Base-by-base conservation (phyloP, 768 basidiomycete genomes). In the Pulveroboletus sp. region DNA sequence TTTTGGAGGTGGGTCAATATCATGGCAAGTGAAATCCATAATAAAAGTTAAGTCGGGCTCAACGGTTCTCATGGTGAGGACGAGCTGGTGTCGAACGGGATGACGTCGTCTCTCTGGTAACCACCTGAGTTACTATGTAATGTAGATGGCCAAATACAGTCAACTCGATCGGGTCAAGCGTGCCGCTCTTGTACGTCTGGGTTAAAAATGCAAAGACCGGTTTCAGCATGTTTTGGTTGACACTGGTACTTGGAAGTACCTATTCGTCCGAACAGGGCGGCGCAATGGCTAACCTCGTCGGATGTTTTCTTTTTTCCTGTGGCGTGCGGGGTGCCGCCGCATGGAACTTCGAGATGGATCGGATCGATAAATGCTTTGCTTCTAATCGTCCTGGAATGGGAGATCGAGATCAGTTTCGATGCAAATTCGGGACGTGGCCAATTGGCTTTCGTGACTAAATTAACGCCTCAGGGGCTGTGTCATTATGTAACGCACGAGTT, bases 401-500 rank as follows among this genome's bases (percentile, higher is more conserved):
- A 10, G n/a, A 23, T 35, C 35, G 42, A 16, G 47, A 47, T 56
- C 37, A 34, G 26, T 52, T 58, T 54, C 1, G 17, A 16, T 47
- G 31, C 45, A 52, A 58, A 58, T 59, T 40, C 52, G 47, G 43
- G 44, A 19, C 38, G 40, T 35, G 31, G 29, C 19, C n/a, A n/a
- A n/a, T 23, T 22, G 26, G 22, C 35, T 49, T 50, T 56, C 35
- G 39, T 45, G 34, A 27, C 40, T 39, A 56, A 59, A 59, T 52
- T 54, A 47, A 55, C 54, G 56, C 63, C 49, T 56, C 53, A 60
- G 63, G 54, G 56, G 61, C 61, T 65, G 60, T 62, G 55, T n/a
- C 48, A 45, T 58, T 50, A 59, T 58, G 53, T 57, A 57, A 65
- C 47, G n/a, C 47, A 17, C 51, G 31, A 49, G 50, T 49, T n/a